phyloP scores from a whole-genome alignment of 192 early-diverging fungal genomes.

The Backusella westeae region DNA sequence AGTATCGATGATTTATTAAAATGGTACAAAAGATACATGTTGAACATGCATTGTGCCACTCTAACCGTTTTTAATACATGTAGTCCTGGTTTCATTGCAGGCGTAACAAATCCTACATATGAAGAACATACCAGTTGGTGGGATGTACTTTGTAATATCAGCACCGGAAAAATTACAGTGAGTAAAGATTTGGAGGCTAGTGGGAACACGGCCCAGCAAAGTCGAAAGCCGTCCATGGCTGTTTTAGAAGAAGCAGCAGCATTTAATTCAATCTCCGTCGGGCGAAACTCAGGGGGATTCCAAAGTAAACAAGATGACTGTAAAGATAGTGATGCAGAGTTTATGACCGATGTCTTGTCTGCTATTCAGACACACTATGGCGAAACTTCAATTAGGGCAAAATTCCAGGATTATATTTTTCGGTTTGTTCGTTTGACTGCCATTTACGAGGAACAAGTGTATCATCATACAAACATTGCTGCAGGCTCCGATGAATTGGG shows the following conservation, averaged over 20 bases:
- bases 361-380: constrained; percentile 83
- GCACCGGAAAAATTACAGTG: constrained; percentile 91
- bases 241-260: neutral
- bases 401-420: constrained; percentile 84
- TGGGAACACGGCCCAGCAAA: neutral
- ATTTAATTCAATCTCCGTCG: neutral
- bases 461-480: constrained; percentile 62
- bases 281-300: neutral
- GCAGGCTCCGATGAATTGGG: constrained; percentile 34
- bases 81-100: constrained; percentile 90
- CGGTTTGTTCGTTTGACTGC: constrained; percentile 80
- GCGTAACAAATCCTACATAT: constrained; percentile 94
- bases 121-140: constrained; percentile 92
- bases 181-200: constrained; percentile 61
- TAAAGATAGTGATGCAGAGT: constrained; percentile 10
- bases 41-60: constrained; percentile 9
- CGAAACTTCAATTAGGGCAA: constrained; percentile 84
- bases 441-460: constrained; percentile 71
- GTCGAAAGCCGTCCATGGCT: constrained; percentile 4
- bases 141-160: constrained; percentile 96
- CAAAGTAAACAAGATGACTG: neutral
- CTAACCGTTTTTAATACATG: neutral
- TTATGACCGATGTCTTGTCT: constrained; percentile 19
- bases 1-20: constrained; percentile 83
- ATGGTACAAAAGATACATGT: constrained; percentile 46